Evolutionary conservation across 2,329 filamentous ascomycete genomes (phyloP), one percentile per base, ranked within the genome.

Genomic region (Colletotrichum sp.): DNA sequence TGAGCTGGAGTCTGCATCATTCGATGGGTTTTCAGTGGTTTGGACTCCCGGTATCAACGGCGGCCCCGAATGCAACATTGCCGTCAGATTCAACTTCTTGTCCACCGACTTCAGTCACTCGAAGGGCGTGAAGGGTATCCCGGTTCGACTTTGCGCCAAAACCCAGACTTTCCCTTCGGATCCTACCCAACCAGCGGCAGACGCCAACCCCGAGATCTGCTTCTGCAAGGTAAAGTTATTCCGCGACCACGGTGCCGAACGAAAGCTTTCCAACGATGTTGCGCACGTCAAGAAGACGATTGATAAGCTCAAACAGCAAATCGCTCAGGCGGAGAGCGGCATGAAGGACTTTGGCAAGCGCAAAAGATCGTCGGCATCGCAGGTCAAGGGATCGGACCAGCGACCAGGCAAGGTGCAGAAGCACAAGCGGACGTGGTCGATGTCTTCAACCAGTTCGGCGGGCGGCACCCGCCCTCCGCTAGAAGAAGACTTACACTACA

Each of bases 71-170:
- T 97, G 96, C 83, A 95, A 93, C 65, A 92, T 99, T 72, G 94
- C 96, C 10, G 95, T 99, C 15, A 95, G 97, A 62, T 99, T 99
- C 89, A 99, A 99, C 86, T 99, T 99, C 82, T 89, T 99, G 1
- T 99, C 97, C 1, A 99, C 97, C 10, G 97, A 99, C 83, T 99
- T 99, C 83, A 99, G 96, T 84, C 97, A 99, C 82, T 99, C 97
- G 12, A 99, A 99, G 83, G 97, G 97, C 62, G 97, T 99, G 65
- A 99, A 99, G 85, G 97, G 97, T 44, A 98, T 99, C 78, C 96
- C 97, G 0, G 96, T 99, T 6, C 90, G 97, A 71, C 90, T 99
- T 1, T 99, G 96, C 84, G 93, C 96, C 16, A 99, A 99, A 85
- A 99, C 97, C 0, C 94, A 94, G 78, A 85, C 93, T 13, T 76